Conservation (phyloP, 2,329 filamentous ascomycete genomes). For the Didymella sp. region DNA sequence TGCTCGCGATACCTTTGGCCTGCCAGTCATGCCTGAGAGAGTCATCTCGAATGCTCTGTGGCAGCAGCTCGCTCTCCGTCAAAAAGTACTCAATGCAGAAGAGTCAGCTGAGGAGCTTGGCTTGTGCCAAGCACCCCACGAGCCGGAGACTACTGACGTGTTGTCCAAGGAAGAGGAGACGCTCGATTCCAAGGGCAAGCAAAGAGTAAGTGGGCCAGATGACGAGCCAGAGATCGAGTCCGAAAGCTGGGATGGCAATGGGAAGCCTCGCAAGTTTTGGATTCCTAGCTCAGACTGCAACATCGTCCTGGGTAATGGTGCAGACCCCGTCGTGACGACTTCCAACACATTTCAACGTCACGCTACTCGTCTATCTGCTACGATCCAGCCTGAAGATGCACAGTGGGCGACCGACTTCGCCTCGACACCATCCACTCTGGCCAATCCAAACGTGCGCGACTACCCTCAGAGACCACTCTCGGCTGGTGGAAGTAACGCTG, state of each 20-base stretch:
- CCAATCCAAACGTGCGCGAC: conserved; percentile 45
- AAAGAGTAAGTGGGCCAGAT: conserved; percentile 36
- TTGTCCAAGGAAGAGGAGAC: conserved; percentile 33
- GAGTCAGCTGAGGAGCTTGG: conserved; percentile 62
- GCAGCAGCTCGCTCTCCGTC: conserved; percentile 64
- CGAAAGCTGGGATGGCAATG: conserved; percentile 62
- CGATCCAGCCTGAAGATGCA: conserved; percentile 61
- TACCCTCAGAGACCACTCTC: conserved; percentile 43
- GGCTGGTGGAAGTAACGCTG: conserved; percentile 45
- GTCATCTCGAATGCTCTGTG: conserved; percentile 64
- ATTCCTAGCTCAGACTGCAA: conserved; percentile 63
- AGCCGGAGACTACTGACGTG: conserved; percentile 33
- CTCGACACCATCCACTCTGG: conserved; percentile 53
- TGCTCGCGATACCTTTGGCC: conserved; percentile 60
- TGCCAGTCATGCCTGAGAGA: conserved; percentile 62
- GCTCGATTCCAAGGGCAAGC: conserved; percentile 54
- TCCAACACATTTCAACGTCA: conserved; percentile 55
- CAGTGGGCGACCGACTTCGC: conserved; percentile 64
- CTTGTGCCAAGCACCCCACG: conserved; percentile 54
- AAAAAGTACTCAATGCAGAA: conserved; percentile 61
- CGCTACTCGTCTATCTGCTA: conserved; percentile 58
- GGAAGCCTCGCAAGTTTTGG: conserved; percentile 63
- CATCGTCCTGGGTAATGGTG: conserved; percentile 62
- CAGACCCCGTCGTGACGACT: conserved; percentile 60
- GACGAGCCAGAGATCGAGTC: conserved; percentile 52